phyloP scores from a whole-genome alignment of 257 asterid species.

The Phtheirospermum japonicum region DNA sequence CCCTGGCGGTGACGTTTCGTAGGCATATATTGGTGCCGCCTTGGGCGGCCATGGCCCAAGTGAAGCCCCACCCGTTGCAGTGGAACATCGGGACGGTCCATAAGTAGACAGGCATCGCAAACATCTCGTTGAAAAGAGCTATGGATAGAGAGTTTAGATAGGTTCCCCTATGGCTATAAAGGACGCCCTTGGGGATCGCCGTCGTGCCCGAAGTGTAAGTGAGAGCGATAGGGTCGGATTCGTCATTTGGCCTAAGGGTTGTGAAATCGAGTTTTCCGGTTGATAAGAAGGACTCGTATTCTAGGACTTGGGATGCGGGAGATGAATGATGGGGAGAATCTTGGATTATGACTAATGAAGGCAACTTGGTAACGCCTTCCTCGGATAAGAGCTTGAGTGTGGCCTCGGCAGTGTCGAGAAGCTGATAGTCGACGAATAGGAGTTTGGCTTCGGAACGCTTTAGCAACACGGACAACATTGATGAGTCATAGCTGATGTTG shows the following conservation, averaged over 20 bases:
- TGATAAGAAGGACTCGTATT: constrained; percentile 43
- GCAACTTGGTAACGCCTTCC: constrained; percentile 25
- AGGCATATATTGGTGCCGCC: too few species aligned
- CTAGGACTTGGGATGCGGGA: constrained; percentile 5
- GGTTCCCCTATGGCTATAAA: constrained; percentile 72
- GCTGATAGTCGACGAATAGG: constrained; percentile 56
- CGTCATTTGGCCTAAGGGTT: constrained; percentile 50
- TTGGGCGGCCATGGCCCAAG: constrained; percentile 76
- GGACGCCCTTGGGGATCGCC: constrained; percentile 69
- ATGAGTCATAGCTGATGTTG: constrained; percentile 40
- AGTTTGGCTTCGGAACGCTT: constrained; percentile 47
- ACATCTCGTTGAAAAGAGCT: constrained; percentile 42
- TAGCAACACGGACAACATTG: constrained; percentile 43
- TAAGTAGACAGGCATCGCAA: constrained; percentile 42
- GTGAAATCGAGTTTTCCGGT: constrained; percentile 41
- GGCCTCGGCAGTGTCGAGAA: constrained; percentile 34
- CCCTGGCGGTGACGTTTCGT: too few species aligned
- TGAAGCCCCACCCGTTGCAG: constrained; percentile 75
- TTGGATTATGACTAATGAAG: constrained; percentile 39
- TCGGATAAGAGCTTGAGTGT: constrained; percentile 36
- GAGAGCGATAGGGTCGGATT: constrained; percentile 62
- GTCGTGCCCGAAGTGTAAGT: constrained; percentile 83
- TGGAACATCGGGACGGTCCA: constrained; percentile 84
- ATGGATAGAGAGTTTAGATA: constrained; percentile 53
- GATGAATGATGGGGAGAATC: constrained; percentile 24